Evolutionary conservation across 148 eudicot species (phyloP), one percentile per base, ranked within the genome.

Genomic region (Hydrangea macrophylla): DNA sequence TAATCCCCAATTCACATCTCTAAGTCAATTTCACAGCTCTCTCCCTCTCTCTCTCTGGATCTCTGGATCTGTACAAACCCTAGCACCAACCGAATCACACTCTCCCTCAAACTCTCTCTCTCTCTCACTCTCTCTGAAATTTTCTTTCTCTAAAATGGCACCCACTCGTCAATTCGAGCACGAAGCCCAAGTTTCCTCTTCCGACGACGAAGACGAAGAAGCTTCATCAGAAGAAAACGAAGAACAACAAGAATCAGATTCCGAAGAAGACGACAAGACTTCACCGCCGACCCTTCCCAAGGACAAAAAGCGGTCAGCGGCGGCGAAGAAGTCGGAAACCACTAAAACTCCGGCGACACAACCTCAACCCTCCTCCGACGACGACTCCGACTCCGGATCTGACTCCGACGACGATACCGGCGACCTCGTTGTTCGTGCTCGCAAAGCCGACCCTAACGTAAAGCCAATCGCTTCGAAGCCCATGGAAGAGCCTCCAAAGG

Each of bases 401-500:
- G n/a, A 68, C 12, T 65, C 78, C 3, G 81, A 75, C 13, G 55
- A 77, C 9, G 79, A 75, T 18, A 60, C 79, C 4, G 85, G 64
- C 15, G 35, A 27, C 15, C 77, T 30, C 5, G 32, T 61, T 51
- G 6, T 30, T 42, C 57, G 64, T 8, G 69, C 75, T 22, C 64
- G 37, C 42, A 57, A 66, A 6, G 17, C 79, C 1, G 67, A 58
- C 45, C 78, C 63, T 26, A 71, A 65, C 6, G 27, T 76, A 56
- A 84, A 76, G 58, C 82, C 83, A 15, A 31, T 76, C 5, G 68
- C 72, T 9, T 64, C 78, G 9, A 64, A 69, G 31, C 75, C 78
- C 25, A 68, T 78, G 76, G 64, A 35, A 12, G 64, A 48, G 1
- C 10, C 67, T 22, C 54, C 58, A 7, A 75, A 64, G 26, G 30